Conservation (phyloP, 139 green algal species). For the Coelastrella sp. region DNA sequence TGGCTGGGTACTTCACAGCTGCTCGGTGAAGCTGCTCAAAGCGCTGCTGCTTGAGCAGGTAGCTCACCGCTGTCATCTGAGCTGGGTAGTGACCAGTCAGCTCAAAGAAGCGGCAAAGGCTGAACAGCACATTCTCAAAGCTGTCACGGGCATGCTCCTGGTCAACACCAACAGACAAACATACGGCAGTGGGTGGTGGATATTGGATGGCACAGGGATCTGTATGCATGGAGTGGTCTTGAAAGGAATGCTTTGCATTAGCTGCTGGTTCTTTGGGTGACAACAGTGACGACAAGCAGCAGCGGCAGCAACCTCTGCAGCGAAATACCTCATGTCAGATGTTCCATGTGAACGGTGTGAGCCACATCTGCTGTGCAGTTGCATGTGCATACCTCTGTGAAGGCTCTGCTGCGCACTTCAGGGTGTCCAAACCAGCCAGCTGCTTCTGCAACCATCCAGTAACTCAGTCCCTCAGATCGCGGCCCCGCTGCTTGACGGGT, state of each 20-base stretch:
- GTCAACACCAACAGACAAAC: background rate
- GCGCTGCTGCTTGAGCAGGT: slow-evolving; percentile 86
- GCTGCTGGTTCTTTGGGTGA: no score
- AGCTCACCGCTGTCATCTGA: slow-evolving; percentile 87
- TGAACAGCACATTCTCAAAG: slow-evolving; percentile 96
- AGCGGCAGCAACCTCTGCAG: no score
- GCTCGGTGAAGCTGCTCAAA: slow-evolving; percentile 83
- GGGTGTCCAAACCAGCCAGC: slow-evolving; percentile 71
- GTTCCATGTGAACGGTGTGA: background rate
- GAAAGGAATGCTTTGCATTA: no score
- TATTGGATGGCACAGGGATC: no score
- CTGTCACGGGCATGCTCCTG: slow-evolving; percentile 92
- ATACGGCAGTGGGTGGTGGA: background rate
- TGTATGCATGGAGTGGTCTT: no score
- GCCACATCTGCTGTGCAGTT: background rate
- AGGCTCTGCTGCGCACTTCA: slow-evolving; percentile 57
- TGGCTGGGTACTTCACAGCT: slow-evolving; percentile 76
- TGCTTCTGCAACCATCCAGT: slow-evolving; percentile 74
- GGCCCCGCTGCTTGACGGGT: slow-evolving; percentile 77
- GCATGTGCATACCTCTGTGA: slow-evolving; percentile 54
- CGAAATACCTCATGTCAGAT: no score
- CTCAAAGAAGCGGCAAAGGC: slow-evolving; percentile 82
- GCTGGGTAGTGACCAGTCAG: slow-evolving; percentile 81
- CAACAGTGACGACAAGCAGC: no score
- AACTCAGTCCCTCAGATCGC: slow-evolving; percentile 80